Conservation (phyloP, 2,329 filamentous ascomycete genomes). For the Fusarium oligoseptatum region DNA sequence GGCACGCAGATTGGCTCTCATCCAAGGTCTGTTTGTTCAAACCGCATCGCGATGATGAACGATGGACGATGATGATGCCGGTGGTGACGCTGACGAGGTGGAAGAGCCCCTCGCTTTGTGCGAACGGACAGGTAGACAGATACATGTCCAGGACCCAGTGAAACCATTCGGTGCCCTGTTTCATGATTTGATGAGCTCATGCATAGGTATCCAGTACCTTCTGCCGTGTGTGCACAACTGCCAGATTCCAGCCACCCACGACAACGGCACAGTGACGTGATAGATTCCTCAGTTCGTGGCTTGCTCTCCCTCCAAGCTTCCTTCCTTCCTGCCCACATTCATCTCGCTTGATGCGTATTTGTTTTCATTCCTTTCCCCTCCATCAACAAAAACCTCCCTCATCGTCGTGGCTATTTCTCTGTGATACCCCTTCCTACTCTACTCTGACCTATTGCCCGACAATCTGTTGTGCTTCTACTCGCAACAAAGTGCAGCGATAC, state of each 20-base stretch:
- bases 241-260: constrained; percentile 41
- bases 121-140: constrained; percentile 9
- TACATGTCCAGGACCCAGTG: constrained; percentile 16
- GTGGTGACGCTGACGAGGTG: constrained; percentile 35
- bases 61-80: constrained; percentile 40
- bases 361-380: constrained; percentile 22
- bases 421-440: constrained; percentile 15
- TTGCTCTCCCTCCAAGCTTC: constrained; percentile 23
- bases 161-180: constrained; percentile 13
- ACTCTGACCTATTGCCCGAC: background rate
- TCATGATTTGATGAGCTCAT: constrained; percentile 28
- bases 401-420: constrained; percentile 15
- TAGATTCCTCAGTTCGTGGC: constrained; percentile 41
- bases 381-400: constrained; percentile 4
- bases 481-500: background rate
- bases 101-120: constrained; percentile 8
- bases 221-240: constrained; percentile 15
- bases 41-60: constrained; percentile 42
- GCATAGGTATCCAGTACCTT: constrained; percentile 33
- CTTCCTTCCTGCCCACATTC: constrained; percentile 25
- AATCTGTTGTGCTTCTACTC: constrained; percentile 8
- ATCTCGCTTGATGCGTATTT: constrained; percentile 17
- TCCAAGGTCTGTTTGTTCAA: constrained; percentile 35
- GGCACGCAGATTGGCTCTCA: constrained; percentile 28
- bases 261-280: constrained; percentile 47